Base-by-base conservation (phyloP, 1,284 basidiomycete genomes). In the Macrocybe sp. region DNA sequence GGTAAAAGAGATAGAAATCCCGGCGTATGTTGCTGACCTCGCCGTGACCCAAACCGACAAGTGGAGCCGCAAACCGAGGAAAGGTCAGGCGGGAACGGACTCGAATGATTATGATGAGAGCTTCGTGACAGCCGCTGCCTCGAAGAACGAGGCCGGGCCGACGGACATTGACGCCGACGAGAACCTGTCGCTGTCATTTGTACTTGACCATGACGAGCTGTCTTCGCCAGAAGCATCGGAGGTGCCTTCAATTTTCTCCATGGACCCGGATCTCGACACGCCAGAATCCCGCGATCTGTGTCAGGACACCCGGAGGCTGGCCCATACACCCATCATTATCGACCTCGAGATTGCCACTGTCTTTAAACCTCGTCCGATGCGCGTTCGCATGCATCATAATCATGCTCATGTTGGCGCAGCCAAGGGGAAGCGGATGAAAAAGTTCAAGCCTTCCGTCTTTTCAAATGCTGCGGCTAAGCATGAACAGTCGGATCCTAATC, bases 1-100 rank as follows among this genome's bases (percentile, higher is more conserved):
- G 11, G 84, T 92, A 12, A 90, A 89, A 64, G 89, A 93, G 61
- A 83, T 95, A 29, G 84, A 87, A 56, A 80, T 90, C 0, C 83
- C 84, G 1, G 74, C 70, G 0, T 70, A 65, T 4, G 65, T 81
- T 55, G 70, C 74, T 0, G 70, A 55, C 45, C 62, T 72, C 45
- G 73, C 63, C 52, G 69, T 44, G 55, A 64, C 52, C 52, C 70
- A 54, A 64, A 75, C 61, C 6, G 58, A 65, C 56, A 65, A 63
- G 41, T 59, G 49, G 46, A 59, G 50, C 49, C 50, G 57, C 55
- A 55, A 48, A 53, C 39, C 45, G 34, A 57, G 49, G 57, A 52
- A 57, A 47, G 51, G 48, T 28, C 35, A 37, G 53, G 38, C 54
- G 42, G 45, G 54, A 49, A 47, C 46, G 29, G 43, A 51, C 32